These are phyloP conservation scores for Boletus albobrunnescens DNA, from an alignment of 1,284 basidiomycete species.

Conservation along the genomic window DNA sequence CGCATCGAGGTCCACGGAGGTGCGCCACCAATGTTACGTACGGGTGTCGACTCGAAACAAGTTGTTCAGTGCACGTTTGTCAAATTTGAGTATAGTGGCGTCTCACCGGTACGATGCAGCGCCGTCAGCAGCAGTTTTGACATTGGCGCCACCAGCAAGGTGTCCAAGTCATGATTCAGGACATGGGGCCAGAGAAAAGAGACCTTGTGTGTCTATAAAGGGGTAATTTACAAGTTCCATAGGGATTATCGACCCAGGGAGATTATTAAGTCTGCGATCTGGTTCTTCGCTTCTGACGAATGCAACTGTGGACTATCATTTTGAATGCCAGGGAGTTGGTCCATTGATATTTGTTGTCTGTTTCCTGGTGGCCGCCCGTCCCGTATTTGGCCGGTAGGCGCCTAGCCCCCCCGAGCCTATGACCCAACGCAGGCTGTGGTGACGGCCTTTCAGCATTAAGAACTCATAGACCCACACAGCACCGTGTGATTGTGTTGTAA, in stretches of 20 bases:
- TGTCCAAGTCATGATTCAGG: background rate
- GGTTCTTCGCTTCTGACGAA: constrained; percentile 6
- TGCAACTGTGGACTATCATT: constrained; percentile 9
- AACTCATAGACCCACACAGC: constrained; percentile 7
- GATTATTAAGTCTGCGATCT: constrained; percentile 3
- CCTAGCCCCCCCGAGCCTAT: background rate
- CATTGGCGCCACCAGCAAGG: constrained; percentile 16
- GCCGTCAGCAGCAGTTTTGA: background rate
- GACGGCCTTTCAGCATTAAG: constrained; percentile 19
- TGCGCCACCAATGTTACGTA: constrained; percentile 24
- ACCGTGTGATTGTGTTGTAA: constrained; percentile 12
- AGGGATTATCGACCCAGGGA: constrained; percentile 4
- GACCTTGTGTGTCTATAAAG: background rate
- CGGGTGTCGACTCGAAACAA: constrained; percentile 6
- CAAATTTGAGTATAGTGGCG: constrained; percentile 3
- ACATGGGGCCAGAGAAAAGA: background rate
- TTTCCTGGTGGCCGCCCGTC: background rate
- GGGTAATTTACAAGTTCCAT: constrained; percentile 1
- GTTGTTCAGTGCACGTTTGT: constrained; percentile 1
- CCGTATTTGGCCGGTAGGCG: no score
- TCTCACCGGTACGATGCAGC: constrained; percentile 8
- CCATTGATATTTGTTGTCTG: background rate
- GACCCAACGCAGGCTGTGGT: constrained; percentile 16
- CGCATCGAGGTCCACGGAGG: constrained; percentile 16
- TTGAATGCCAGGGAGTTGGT: background rate